Conservation (phyloP, 192 early-diverging fungal genomes). For the Linnemannia elongata region DNA sequence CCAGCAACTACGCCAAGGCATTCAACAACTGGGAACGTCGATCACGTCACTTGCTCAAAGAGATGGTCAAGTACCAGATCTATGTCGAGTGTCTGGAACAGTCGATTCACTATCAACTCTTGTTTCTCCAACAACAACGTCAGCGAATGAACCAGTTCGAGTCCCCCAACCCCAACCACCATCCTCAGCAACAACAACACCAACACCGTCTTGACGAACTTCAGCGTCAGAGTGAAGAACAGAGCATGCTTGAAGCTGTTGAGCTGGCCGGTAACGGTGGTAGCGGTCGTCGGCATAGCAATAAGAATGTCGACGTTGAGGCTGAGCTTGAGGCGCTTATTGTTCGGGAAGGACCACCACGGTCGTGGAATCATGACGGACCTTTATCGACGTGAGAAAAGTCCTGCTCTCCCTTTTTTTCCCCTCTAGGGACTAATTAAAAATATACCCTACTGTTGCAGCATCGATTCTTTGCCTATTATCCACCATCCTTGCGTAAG, state of each 20-base stretch:
- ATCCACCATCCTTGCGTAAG: too few species aligned
- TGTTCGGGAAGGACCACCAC: background rate
- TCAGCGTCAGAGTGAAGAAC: background rate
- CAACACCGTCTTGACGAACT: background rate
- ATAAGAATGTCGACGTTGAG: constrained; percentile 6
- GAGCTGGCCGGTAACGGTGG: background rate
- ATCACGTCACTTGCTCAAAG: constrained; percentile 81
- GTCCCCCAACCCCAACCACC: background rate
- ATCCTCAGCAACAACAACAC: background rate
- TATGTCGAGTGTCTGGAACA: constrained; percentile 82
- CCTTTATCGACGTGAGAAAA: background rate
- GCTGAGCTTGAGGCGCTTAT: constrained; percentile 4
- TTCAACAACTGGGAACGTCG: constrained; percentile 86
- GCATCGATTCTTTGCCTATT: too few species aligned
- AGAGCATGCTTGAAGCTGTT: background rate
- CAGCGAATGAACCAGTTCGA: background rate
- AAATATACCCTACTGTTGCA: background rate
- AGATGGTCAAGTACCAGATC: constrained; percentile 88
- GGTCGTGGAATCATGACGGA: background rate
- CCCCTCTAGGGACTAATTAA: background rate
- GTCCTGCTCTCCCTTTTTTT: background rate
- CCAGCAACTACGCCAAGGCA: constrained; percentile 72
- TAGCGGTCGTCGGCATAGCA: background rate
- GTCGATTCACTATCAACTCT: constrained; percentile 43
- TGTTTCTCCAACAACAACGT: background rate